These are phyloP conservation scores for Paraconiothyrium brasiliense DNA, from an alignment of 2,329 filamentous ascomycete species.

Conservation along the genomic window DNA sequence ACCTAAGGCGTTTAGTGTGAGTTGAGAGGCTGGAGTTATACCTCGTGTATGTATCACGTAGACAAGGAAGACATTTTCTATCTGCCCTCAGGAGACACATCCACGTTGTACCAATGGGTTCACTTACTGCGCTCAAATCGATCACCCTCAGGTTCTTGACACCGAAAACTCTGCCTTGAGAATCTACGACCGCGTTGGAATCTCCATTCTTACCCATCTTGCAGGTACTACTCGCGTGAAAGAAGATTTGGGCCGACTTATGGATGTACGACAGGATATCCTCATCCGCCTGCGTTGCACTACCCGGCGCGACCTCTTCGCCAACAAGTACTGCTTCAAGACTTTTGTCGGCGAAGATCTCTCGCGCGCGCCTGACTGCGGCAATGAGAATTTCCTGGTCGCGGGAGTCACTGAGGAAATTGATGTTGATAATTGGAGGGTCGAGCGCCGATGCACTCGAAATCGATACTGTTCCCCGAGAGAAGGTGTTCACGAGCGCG, in stretches of 20 bases:
- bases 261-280: constrained; percentile 24
- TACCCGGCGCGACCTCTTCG: constrained; percentile 42
- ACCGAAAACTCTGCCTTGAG: constrained; percentile 43
- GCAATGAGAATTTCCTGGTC: constrained; percentile 48
- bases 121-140: constrained; percentile 32
- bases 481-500: constrained; percentile 45
- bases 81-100: too few species aligned
- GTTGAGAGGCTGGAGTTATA: too few species aligned
- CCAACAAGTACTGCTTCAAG: constrained; percentile 29
- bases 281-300: constrained; percentile 31
- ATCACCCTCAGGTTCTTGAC: constrained; percentile 43
- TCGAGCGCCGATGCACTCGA: constrained; percentile 38
- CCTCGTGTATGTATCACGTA: too few species aligned
- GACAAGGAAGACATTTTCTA: too few species aligned
- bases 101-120: too few species aligned
- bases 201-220: constrained; percentile 42
- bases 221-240: constrained; percentile 15
- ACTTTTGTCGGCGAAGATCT: constrained; percentile 34
- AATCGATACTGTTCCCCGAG: constrained; percentile 50
- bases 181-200: constrained; percentile 46
- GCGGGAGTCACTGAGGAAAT: constrained; percentile 44
- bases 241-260: constrained; percentile 13
- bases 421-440: constrained; percentile 46
- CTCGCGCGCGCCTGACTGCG: constrained; percentile 43
- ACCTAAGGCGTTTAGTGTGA: constrained; percentile 20